phyloP scores from a whole-genome alignment of 2,329 filamentous ascomycete genomes.

The Pseudogymnoascus sp. region DNA sequence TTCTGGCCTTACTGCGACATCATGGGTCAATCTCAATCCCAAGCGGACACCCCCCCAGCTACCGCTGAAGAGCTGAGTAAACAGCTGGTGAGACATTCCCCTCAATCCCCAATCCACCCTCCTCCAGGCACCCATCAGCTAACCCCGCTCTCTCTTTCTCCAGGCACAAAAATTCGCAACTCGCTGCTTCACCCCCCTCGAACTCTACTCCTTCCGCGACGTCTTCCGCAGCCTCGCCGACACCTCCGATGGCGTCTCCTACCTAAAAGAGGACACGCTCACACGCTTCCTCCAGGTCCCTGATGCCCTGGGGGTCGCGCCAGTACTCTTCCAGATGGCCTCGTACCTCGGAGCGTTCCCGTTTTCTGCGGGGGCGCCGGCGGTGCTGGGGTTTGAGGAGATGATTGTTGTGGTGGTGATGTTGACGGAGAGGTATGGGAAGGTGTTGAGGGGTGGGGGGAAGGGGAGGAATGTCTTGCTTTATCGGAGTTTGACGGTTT shows the following conservation, averaged over 20 bases:
- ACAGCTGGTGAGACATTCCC: slow-evolving; percentile 25
- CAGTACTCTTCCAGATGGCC: slow-evolving; percentile 65
- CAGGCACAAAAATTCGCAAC: slow-evolving; percentile 60
- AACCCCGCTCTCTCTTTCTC: not conserved
- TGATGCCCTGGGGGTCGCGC: slow-evolving; percentile 59
- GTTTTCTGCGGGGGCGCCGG: slow-evolving; percentile 64
- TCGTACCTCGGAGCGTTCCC: slow-evolving; percentile 69
- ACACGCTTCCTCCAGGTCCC: slow-evolving; percentile 68
- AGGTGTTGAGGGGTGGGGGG: slow-evolving; percentile 53
- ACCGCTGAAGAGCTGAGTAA: slow-evolving; percentile 30
- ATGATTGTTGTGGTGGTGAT: slow-evolving; percentile 68
- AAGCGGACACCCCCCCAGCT: slow-evolving; percentile 21
- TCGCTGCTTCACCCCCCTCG: slow-evolving; percentile 64
- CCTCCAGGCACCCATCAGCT: not conserved
- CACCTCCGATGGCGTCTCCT: slow-evolving; percentile 52
- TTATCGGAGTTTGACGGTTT: slow-evolving; percentile 66
- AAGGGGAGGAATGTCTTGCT: slow-evolving; percentile 57
- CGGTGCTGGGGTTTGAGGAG: slow-evolving; percentile 62
- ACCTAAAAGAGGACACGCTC: slow-evolving; percentile 65
- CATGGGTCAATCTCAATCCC: slow-evolving; percentile 33
- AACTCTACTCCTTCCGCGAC: slow-evolving; percentile 67
- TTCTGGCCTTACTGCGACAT: slow-evolving; percentile 13
- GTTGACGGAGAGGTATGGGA: slow-evolving; percentile 62
- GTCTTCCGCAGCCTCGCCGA: slow-evolving; percentile 68
- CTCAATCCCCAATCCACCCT: not conserved